Base-by-base conservation (phyloP, 2,329 filamentous ascomycete genomes). In the Colletotrichum coccodes region DNA sequence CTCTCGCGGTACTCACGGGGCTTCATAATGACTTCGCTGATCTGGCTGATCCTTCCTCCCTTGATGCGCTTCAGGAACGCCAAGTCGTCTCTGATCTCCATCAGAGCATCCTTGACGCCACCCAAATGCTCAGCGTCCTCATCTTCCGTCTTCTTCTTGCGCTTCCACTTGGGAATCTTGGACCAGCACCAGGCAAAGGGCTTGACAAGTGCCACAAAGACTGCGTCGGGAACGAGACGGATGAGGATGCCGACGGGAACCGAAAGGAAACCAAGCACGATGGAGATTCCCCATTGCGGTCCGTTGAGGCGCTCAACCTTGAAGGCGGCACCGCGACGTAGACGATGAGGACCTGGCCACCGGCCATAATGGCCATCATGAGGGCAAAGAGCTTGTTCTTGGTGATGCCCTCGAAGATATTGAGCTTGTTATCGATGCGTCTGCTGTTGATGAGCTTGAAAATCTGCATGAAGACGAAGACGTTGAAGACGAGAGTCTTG, bases 391-490 rank as follows among this genome's bases (percentile, higher is more conserved):
- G 92, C 76, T 83, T 88, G 76, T 94, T 94, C 72, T 84, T 85
- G 44, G 84, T 83, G 66, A 94, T 87, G 57, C 90, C 90, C 75
- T 93, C 91, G 70, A 94, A 92, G 68, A 94, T 89, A 76, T 94
- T 94, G 81, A 93, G 89, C 60, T 88, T 87, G 78, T 94, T 94
- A 77, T 94, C 92, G 18, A 94, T 86, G 26, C 91, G 89, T 60
- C 92, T 89, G 79, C 91, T 92, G 79, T 93, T 93, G 79, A 92
- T 85, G 71, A 92, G 87, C 77, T 94, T 93, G 85, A 94, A 94
- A 72, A 94, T 92, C 73, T 94, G 92, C 89, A 95, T 93, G 91
- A 92, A 95, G 62, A 94, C 92, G 73, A 94, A 95, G 0, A 90
- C 91, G 81, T 95, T 95, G 86, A 95, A 95, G 23, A 95, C 89